Percentiles rank a stretch among this genome's conserved stretches.
Evolutionary conservation across 345 rosid genomes (phyloP).

Genomic region (Sonneratia caseolaris): DNA sequence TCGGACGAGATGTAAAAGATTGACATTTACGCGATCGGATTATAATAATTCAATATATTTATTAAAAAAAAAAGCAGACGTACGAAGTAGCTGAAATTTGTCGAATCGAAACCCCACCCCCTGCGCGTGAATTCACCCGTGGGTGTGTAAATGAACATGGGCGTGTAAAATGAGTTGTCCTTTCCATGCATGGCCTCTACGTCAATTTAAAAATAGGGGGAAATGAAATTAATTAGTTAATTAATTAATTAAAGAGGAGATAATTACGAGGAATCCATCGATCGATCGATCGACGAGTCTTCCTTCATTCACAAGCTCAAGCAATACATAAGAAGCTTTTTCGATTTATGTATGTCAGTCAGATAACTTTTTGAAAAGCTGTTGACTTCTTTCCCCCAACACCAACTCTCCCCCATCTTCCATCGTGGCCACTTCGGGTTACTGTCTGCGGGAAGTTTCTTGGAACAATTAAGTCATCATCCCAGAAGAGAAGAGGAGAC

Average conservation of each 20-base stretch:
- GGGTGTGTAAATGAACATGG: background rate
- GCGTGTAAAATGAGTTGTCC: background rate
- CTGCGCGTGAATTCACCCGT: no score
- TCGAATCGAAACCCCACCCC: no score
- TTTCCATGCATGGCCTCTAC: background rate
- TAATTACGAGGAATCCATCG: background rate
- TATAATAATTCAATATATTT: no score
- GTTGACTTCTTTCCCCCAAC: conserved; percentile 3
- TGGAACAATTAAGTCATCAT: background rate
- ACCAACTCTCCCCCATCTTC: no score
- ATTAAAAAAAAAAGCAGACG: no score
- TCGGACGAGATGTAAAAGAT: no score
- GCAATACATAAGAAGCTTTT: background rate
- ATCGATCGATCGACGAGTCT: no score
- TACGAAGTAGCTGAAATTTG: no score
- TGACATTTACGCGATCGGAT: no score
- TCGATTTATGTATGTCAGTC: background rate
- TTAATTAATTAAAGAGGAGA: background rate
- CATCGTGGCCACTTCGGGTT: background rate
- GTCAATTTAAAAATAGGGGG: background rate
- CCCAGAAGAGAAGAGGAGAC: background rate
- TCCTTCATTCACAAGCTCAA: background rate
- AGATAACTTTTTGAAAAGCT: conserved; percentile 11
- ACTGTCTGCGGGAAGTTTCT: conserved; percentile 7
- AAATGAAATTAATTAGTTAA: no score